phyloP scores from a whole-genome alignment of 1,139 yeast genomes.

The Magnusiomyces fungicola region DNA sequence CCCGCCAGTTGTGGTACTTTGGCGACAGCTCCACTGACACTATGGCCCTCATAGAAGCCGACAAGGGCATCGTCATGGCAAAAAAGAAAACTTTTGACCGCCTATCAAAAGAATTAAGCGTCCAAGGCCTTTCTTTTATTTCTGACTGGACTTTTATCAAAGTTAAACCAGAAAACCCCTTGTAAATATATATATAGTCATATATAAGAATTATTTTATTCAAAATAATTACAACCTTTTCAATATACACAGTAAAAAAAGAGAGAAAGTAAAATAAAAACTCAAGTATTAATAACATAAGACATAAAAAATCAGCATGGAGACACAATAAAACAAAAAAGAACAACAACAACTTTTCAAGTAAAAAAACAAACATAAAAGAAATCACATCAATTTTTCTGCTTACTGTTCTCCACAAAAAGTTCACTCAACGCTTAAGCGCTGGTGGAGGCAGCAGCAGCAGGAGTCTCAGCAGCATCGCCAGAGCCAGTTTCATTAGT shows the following conservation, averaged over 20 bases:
- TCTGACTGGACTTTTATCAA: conserved; percentile 4
- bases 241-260: neutral
- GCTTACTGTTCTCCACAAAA: neutral
- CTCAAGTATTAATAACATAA: neutral
- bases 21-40: conserved; percentile 68
- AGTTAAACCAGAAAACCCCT: no score
- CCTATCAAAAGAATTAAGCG: conserved; percentile 1
- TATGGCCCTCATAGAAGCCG: conserved; percentile 44
- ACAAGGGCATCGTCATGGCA: conserved; percentile 44
- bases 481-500: conserved; percentile 10
- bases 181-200: neutral
- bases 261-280: neutral
- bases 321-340: neutral
- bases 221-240: neutral
- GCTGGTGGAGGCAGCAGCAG: conserved; percentile 5
- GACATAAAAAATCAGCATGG: neutral
- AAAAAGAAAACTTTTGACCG: conserved; percentile 18
- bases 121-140: neutral
- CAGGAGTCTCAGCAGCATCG: conserved; percentile 12
- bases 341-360: neutral
- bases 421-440: neutral
- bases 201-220: no score
- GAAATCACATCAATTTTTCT: neutral
- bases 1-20: conserved; percentile 38
- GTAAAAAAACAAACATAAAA: neutral